Evolutionary conservation across 75 land plant species (phyloP).

Genomic region (Picea glauca): DNA sequence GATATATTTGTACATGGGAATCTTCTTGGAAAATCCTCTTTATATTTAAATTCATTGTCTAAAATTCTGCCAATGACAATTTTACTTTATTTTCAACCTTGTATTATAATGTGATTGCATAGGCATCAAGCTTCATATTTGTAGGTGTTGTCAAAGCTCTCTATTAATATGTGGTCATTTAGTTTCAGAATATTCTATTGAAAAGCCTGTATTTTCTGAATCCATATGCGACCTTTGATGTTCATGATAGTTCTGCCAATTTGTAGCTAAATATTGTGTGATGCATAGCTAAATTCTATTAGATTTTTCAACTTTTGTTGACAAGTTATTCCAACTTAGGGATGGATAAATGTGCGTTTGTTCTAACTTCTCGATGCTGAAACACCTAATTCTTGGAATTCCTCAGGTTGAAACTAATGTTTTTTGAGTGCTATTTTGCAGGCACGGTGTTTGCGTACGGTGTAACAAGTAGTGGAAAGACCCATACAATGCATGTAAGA

Average conservation of each 20-base stretch:
- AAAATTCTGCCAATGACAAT: neutral
- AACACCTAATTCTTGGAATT: neutral
- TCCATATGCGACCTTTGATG: neutral
- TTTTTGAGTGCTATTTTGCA: slow-evolving; percentile 20
- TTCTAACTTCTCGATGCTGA: neutral
- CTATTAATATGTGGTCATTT: neutral
- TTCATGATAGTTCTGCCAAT: neutral
- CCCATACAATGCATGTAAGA: slow-evolving; percentile 64
- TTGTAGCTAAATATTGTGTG: neutral
- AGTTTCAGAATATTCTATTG: no score
- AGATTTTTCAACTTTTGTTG: neutral
- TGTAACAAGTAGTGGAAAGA: slow-evolving; percentile 60
- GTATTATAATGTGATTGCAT: neutral
- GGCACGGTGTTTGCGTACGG: slow-evolving; percentile 61
- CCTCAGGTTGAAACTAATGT: slow-evolving; percentile 1
- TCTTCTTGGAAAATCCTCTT: no score
- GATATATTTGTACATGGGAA: neutral
- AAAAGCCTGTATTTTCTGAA: neutral
- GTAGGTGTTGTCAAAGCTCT: neutral
- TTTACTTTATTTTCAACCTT: neutral
- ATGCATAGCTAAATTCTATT: neutral
- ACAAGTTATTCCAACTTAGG: neutral
- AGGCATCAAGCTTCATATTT: neutral
- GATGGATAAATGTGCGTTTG: neutral
- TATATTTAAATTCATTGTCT: no score